A percentile compares a stretch with the other conserved stretches of the same genome.
These are phyloP conservation scores for Jacaranda copaia DNA, from an alignment of 257 asterid species.

Conservation along the genomic window DNA sequence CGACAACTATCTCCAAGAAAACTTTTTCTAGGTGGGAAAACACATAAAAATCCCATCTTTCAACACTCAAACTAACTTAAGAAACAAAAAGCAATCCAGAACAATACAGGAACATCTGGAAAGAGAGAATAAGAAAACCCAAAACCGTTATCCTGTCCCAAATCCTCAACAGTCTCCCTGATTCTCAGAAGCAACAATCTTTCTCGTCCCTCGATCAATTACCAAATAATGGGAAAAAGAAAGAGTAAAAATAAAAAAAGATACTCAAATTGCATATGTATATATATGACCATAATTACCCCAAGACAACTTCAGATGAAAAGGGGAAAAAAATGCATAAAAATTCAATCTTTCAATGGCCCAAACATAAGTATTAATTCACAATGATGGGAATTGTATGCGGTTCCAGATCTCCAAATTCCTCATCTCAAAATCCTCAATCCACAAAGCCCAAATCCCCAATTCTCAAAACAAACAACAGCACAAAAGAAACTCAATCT, in stretches of 20 bases:
- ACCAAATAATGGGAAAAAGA: neutral
- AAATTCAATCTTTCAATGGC: conserved; percentile 25
- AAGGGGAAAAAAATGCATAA: neutral
- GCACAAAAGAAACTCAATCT: neutral
- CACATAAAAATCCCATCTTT: conserved; percentile 25
- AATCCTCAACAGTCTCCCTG: conserved; percentile 25
- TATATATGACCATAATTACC: conserved; percentile 2
- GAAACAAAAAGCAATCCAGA: neutral
- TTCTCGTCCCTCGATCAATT: conserved; percentile 34
- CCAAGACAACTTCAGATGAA: neutral
- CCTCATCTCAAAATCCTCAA: conserved; percentile 20
- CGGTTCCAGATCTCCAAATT: conserved; percentile 11
- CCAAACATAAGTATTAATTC: conserved; percentile 18
- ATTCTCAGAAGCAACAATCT: conserved; percentile 29
- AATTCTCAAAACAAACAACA: conserved; percentile 21
- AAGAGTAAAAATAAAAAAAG: neutral
- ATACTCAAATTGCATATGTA: neutral
- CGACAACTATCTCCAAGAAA: neutral
- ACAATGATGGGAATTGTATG: neutral
- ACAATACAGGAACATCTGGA: neutral
- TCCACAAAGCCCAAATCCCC: no score
- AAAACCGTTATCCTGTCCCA: neutral
- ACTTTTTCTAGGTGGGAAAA: neutral
- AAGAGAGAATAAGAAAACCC: neutral
- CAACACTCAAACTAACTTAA: neutral